phyloP scores from a whole-genome alignment of 176 grass and related monocot genomes.

The Musa itinerans region DNA sequence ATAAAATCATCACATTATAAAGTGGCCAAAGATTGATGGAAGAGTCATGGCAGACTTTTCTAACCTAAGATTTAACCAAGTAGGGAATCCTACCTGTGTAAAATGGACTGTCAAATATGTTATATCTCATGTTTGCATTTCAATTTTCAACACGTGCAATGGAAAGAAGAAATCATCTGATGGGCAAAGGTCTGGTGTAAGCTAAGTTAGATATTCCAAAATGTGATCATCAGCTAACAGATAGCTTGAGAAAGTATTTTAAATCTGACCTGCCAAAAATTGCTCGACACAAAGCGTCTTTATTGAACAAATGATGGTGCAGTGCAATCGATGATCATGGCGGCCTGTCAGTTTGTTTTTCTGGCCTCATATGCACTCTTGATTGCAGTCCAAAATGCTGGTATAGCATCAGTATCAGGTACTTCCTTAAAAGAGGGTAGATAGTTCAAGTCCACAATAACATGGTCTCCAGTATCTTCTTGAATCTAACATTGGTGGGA shows the following conservation, averaged over 20 bases:
- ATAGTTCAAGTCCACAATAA: slow-evolving; percentile 95
- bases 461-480: slow-evolving; percentile 70
- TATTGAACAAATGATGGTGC: background rate
- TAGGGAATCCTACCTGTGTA: no score
- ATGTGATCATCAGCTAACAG: background rate
- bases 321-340: background rate
- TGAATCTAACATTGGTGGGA: slow-evolving; percentile 45
- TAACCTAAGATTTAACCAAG: no score
- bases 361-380: slow-evolving; percentile 36
- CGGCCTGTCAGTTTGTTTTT: slow-evolving; percentile 17
- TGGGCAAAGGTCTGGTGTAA: background rate
- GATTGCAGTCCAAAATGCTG: slow-evolving; percentile 76
- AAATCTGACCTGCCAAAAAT: slow-evolving; percentile 2
- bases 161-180: no score
- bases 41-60: no score
- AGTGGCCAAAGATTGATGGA: no score
- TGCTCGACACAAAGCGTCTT: background rate
- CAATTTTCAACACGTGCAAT: no score
- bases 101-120: no score
- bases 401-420: slow-evolving; percentile 52
- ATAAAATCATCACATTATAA: no score
- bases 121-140: no score
- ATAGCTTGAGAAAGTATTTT: background rate
- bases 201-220: background rate
- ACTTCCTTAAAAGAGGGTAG: slow-evolving; percentile 96